Conservation (phyloP, 768 basidiomycete genomes). For the Xerocomus brunneocitrinus region DNA sequence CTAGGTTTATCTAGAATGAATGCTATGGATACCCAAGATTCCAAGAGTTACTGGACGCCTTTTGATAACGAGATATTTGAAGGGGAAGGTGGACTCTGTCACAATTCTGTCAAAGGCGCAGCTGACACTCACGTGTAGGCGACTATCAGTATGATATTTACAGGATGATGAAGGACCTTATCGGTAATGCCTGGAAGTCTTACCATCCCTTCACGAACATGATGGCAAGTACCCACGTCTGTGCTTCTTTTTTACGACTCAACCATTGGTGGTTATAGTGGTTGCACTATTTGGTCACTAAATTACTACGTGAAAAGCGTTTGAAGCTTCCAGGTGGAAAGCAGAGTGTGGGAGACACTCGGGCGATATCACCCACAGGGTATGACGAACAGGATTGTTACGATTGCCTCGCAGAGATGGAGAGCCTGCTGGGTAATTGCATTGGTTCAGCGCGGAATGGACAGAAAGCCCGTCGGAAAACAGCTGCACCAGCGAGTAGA, state of each 20-base stretch:
- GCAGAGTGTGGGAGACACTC: slow-evolving; percentile 19
- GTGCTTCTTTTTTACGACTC: neutral
- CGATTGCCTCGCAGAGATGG: slow-evolving; percentile 62
- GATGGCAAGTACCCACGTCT: slow-evolving; percentile 52
- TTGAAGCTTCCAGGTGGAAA: slow-evolving; percentile 51
- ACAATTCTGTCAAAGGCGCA: neutral
- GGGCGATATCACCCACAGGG: slow-evolving; percentile 23
- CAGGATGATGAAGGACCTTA: slow-evolving; percentile 72
- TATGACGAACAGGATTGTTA: slow-evolving; percentile 70
- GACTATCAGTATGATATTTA: slow-evolving; percentile 96
- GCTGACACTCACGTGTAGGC: slow-evolving; percentile 39
- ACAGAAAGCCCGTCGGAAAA: slow-evolving; percentile 35
- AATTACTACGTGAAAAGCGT: slow-evolving; percentile 67
- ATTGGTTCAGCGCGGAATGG: slow-evolving; percentile 37
- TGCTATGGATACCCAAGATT: slow-evolving; percentile 43
- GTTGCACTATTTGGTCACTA: slow-evolving; percentile 79
- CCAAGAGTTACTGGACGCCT: slow-evolving; percentile 63
- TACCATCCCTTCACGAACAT: slow-evolving; percentile 86
- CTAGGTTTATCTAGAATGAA: slow-evolving; percentile 88
- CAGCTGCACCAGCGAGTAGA: slow-evolving; percentile 16
- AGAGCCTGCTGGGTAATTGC: slow-evolving; percentile 48
- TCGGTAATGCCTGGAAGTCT: slow-evolving; percentile 61
- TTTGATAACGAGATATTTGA: slow-evolving; percentile 89
- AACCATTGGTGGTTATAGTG: slow-evolving; percentile 53
- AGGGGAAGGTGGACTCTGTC: slow-evolving; percentile 65